Conservation (phyloP, 371 early-diverging fungal species). For the Rhizopus sp. region DNA sequence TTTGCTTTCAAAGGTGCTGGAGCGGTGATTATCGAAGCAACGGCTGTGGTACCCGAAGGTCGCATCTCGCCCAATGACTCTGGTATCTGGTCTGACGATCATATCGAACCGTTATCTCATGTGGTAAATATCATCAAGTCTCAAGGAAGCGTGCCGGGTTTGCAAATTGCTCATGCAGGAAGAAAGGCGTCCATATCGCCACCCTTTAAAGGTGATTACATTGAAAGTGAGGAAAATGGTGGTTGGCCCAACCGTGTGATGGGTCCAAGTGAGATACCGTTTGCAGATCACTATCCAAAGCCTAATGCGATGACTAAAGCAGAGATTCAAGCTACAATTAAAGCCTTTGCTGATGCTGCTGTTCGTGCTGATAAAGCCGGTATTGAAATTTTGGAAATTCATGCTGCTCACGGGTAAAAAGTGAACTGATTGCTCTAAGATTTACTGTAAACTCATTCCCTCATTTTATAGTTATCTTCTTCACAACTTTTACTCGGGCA, state of each 20-base stretch:
- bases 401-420: slow-evolving; percentile 64
- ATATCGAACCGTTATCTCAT: slow-evolving; percentile 59
- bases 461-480: slow-evolving; percentile 75
- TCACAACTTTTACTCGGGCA: slow-evolving; percentile 78
- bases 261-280: slow-evolving; percentile 67
- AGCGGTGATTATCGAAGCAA: slow-evolving; percentile 77
- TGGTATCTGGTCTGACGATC: slow-evolving; percentile 82
- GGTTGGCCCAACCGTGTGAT: slow-evolving; percentile 82
- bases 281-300: slow-evolving; percentile 38
- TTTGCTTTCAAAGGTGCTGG: slow-evolving; percentile 80
- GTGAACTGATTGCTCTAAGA: slow-evolving; percentile 49
- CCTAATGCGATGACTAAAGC: slow-evolving; percentile 67
- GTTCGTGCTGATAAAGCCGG: slow-evolving; percentile 75
- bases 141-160: slow-evolving; percentile 60
- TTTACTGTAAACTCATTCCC: slow-evolving; percentile 70
- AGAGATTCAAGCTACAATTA: slow-evolving; percentile 61
- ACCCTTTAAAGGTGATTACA: slow-evolving; percentile 50
- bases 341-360: slow-evolving; percentile 75
- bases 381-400: slow-evolving; percentile 87
- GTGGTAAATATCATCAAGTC: slow-evolving; percentile 68
- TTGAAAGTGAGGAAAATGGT: slow-evolving; percentile 70
- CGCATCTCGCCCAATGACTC: slow-evolving; percentile 75
- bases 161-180: slow-evolving; percentile 87
- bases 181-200: slow-evolving; percentile 73
- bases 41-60: slow-evolving; percentile 74